Conservation (phyloP, 768 basidiomycete genomes). For the Terana coerulea region DNA sequence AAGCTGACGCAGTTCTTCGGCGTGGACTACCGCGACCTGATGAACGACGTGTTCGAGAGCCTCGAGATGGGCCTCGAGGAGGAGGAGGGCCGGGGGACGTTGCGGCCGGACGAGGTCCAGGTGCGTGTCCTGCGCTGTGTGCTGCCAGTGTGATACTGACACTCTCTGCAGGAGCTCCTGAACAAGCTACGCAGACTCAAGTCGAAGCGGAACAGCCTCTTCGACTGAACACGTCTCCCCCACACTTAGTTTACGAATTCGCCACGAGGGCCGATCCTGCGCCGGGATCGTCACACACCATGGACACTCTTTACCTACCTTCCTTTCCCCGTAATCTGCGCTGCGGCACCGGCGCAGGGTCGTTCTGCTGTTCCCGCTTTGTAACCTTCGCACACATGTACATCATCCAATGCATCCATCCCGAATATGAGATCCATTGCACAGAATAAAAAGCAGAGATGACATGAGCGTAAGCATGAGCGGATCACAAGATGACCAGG, state of each 20-base stretch:
- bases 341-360: constrained; percentile 1
- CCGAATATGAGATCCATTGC: background rate
- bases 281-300: background rate
- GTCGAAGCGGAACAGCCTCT: constrained; percentile 40
- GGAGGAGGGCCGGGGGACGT: constrained; percentile 58
- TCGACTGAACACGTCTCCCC: constrained; percentile 8
- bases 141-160: background rate
- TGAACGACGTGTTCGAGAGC: constrained; percentile 74
- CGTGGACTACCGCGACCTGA: constrained; percentile 76
- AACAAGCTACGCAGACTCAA: constrained; percentile 51
- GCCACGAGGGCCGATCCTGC: background rate
- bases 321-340: constrained; percentile 19
- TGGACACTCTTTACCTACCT: background rate
- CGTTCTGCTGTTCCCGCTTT: background rate
- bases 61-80: constrained; percentile 74
- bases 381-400: constrained; percentile 1
- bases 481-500: constrained; percentile 61
- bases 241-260: background rate
- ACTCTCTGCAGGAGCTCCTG: constrained; percentile 31
- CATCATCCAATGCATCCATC: constrained; percentile 1
- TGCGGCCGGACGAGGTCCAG: constrained; percentile 68
- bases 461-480: background rate
- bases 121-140: constrained; percentile 35
- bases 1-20: constrained; percentile 88
- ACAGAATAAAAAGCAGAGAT: background rate